Evolutionary conservation across 148 eudicot genomes (phyloP).

Genomic region (Agrostemma githago): DNA sequence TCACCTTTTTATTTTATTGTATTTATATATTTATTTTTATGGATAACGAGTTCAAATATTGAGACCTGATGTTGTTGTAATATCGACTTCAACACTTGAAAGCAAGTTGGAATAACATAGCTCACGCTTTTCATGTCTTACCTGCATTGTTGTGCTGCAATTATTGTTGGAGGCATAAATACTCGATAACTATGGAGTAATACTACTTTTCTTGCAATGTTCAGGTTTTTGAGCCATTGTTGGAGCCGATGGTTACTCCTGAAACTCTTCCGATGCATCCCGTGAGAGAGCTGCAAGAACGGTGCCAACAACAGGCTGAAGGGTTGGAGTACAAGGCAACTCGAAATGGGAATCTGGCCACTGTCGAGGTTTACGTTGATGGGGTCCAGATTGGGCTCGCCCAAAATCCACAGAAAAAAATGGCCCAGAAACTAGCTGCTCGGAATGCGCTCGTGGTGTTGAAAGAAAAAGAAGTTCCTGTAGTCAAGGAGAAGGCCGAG

Average conservation of each 20-base stretch:
- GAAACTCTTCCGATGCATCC: conserved; percentile 99
- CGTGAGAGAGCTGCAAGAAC: conserved; percentile 92
- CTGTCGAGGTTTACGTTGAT: conserved; percentile 84
- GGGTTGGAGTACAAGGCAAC: conserved; percentile 90
- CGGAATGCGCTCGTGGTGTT: conserved; percentile 76
- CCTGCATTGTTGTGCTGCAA: neutral
- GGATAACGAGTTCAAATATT: too few species aligned
- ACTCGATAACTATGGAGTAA: conserved; percentile 1
- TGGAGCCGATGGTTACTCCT: conserved; percentile 97
- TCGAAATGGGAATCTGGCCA: conserved; percentile 82
- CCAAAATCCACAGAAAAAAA: conserved; percentile 91
- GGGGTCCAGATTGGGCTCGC: conserved; percentile 89
- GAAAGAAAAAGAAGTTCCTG: conserved; percentile 71
- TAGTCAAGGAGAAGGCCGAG: conserved; percentile 45
- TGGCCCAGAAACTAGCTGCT: conserved; percentile 98
- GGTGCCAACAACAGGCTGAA: conserved; percentile 99
- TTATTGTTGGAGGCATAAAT: neutral
- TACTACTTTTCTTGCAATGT: conserved; percentile 5
- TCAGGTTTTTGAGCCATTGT: conserved; percentile 87
- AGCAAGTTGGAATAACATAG: too few species aligned
- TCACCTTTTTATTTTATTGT: too few species aligned
- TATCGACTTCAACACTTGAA: too few species aligned
- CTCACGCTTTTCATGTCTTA: neutral
- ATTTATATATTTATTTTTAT: too few species aligned
- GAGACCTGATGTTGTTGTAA: too few species aligned